These are phyloP conservation scores for Nothomitra cinnamomea DNA, from an alignment of 2,329 filamentous ascomycete genomes.

Conservation along the genomic window DNA sequence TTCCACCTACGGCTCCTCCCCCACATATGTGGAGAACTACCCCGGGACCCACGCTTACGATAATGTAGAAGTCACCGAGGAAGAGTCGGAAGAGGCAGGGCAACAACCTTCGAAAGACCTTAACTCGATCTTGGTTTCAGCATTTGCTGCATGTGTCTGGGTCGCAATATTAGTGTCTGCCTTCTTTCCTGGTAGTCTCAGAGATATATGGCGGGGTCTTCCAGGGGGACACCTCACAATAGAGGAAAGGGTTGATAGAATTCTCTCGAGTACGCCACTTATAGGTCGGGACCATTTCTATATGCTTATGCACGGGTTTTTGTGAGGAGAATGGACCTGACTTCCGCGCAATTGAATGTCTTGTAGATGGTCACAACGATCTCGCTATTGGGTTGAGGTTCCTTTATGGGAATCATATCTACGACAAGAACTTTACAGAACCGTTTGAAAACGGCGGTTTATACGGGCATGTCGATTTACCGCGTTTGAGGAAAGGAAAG, in stretches of 20 bases:
- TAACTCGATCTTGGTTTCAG: slow-evolving; percentile 7
- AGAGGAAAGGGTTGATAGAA: slow-evolving; percentile 23
- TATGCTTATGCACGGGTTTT: slow-evolving; percentile 6
- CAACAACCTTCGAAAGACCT: slow-evolving; percentile 9
- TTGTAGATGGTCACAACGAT: slow-evolving; percentile 74
- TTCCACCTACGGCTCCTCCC: slow-evolving; percentile 13
- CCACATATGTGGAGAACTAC: not conserved
- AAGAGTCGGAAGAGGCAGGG: slow-evolving; percentile 5
- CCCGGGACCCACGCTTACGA: not conserved
- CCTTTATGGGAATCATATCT: slow-evolving; percentile 62
- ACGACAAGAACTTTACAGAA: slow-evolving; percentile 56
- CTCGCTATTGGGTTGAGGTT: slow-evolving; percentile 56
- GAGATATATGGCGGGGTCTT: not conserved
- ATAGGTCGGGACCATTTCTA: slow-evolving; percentile 23
- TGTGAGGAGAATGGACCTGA: slow-evolving; percentile 4
- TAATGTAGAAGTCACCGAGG: slow-evolving; percentile 3
- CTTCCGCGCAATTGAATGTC: not conserved
- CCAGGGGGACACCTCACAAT: slow-evolving; percentile 6
- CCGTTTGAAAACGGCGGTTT: slow-evolving; percentile 29
- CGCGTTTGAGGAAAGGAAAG: slow-evolving; percentile 51
- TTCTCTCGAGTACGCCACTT: slow-evolving; percentile 29
- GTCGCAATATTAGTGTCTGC: not conserved
- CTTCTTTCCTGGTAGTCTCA: not conserved
- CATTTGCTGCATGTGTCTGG: not conserved
- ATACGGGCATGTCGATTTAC: slow-evolving; percentile 63